Conservation (phyloP, 495 filamentous ascomycete genomes). For the Cladorrhinum samala region DNA sequence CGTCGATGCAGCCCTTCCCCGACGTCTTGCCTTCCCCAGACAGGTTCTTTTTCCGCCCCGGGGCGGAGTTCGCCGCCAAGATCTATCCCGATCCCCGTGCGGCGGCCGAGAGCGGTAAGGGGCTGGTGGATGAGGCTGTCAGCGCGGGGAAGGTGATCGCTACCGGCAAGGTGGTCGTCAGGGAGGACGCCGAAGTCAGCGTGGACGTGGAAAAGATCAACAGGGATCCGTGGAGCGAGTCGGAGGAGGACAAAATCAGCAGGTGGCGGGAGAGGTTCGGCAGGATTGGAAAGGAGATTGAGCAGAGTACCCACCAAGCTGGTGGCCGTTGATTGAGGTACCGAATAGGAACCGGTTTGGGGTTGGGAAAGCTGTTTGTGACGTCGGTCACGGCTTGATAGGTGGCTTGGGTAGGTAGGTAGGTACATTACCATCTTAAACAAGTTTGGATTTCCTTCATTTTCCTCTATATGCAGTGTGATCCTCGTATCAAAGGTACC, state of each 20-base stretch:
- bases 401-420: no score
- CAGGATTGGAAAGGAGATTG: conserved; percentile 9
- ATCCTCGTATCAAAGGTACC: no score
- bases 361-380: no score
- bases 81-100: conserved; percentile 6
- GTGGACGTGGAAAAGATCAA: conserved; percentile 15
- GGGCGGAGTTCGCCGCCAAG: conserved; percentile 6
- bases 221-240: conserved; percentile 12
- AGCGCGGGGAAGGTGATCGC: background rate
- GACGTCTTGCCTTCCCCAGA: background rate
- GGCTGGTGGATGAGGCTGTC: background rate
- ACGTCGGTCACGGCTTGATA: no score
- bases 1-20: conserved; percentile 9
- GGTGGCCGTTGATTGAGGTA: no score
- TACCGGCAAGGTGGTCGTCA: conserved; percentile 4
- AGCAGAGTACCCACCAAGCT: no score
- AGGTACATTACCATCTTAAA: no score
- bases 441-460: no score
- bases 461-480: no score
- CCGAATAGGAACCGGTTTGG: no score
- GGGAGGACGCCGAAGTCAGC: background rate
- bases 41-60: conserved; percentile 9
- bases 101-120: background rate
- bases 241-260: conserved; percentile 3
- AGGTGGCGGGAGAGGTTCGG: conserved; percentile 11